Percentiles rank a stretch among this genome's conserved stretches.
These are phyloP conservation scores for Pichia sp. DNA, from an alignment of 1,139 yeast species.

Conservation along the genomic window DNA sequence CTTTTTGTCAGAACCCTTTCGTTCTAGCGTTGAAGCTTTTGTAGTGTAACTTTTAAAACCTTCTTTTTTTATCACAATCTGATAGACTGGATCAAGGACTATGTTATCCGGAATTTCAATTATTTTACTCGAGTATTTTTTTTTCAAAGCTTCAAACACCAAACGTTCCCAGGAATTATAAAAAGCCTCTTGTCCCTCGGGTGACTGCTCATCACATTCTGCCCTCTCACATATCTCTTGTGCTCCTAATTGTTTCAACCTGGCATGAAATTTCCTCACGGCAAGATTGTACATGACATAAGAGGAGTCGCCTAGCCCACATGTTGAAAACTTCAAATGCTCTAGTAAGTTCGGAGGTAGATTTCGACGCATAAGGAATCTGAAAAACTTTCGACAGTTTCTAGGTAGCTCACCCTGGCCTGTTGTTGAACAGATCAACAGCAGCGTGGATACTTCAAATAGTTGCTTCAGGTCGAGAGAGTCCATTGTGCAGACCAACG, in stretches of 20 bases:
- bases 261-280: conserved; percentile 69
- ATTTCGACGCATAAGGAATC: conserved; percentile 60
- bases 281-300: conserved; percentile 88
- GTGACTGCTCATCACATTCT: conserved; percentile 83
- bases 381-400: conserved; percentile 71
- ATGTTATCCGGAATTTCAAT: conserved; percentile 37
- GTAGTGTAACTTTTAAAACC: background rate
- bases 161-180: conserved; percentile 69
- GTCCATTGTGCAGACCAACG: conserved; percentile 55
- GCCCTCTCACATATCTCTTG: conserved; percentile 65
- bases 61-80: conserved; percentile 29
- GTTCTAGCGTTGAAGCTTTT: background rate
- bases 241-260: conserved; percentile 82
- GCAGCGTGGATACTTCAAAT: conserved; percentile 40
- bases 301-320: conserved; percentile 95
- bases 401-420: conserved; percentile 95
- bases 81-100: conserved; percentile 44
- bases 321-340: conserved; percentile 62
- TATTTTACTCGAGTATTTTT: conserved; percentile 18
- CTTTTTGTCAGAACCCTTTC: background rate
- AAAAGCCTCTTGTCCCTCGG: conserved; percentile 76
- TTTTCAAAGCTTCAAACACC: conserved; percentile 43
- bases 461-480: conserved; percentile 53
- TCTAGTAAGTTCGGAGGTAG: conserved; percentile 62
- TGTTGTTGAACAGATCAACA: conserved; percentile 73